Conservation (phyloP, 306 rosid genomes). For the Gynostemma pentaphyllum region DNA sequence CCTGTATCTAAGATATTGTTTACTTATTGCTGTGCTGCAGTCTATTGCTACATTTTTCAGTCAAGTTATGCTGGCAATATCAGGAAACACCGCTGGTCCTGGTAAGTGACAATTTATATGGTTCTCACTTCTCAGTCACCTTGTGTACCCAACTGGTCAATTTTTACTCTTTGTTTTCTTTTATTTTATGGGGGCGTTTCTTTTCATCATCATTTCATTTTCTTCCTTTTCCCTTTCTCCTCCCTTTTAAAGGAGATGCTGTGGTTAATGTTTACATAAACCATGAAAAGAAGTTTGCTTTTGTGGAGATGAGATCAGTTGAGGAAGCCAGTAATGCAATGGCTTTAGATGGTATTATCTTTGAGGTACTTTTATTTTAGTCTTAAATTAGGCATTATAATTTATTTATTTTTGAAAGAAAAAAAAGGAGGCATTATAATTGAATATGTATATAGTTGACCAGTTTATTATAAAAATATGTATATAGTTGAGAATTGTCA, state of each 20-base stretch:
- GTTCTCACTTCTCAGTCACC: neutral
- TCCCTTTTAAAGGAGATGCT: slow-evolving; percentile 99
- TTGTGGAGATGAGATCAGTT: slow-evolving; percentile 98
- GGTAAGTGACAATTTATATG: no score
- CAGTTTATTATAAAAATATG: no score
- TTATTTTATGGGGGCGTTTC: no score
- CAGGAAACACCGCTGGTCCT: slow-evolving; percentile 99
- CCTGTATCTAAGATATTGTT: neutral
- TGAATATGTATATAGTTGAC: no score
- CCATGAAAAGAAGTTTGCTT: slow-evolving; percentile 97
- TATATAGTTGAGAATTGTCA: no score
- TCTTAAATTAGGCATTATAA: no score
- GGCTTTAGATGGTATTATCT: slow-evolving; percentile 97
- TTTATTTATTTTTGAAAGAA: no score
- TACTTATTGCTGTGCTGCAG: slow-evolving; percentile 42
- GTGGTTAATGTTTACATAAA: slow-evolving; percentile 95
- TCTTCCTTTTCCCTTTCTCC: no score
- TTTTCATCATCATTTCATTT: no score
- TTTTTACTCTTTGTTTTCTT: no score
- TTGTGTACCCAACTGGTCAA: neutral
- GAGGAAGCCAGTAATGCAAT: slow-evolving; percentile 99
- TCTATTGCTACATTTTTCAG: slow-evolving; percentile 96
- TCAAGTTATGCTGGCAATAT: slow-evolving; percentile 90
- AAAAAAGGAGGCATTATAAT: no score
- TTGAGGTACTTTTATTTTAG: slow-evolving; percentile 74